These are phyloP conservation scores for Amphicarpaea edgeworthii DNA, from an alignment of 306 rosid genomes.

Conservation along the genomic window DNA sequence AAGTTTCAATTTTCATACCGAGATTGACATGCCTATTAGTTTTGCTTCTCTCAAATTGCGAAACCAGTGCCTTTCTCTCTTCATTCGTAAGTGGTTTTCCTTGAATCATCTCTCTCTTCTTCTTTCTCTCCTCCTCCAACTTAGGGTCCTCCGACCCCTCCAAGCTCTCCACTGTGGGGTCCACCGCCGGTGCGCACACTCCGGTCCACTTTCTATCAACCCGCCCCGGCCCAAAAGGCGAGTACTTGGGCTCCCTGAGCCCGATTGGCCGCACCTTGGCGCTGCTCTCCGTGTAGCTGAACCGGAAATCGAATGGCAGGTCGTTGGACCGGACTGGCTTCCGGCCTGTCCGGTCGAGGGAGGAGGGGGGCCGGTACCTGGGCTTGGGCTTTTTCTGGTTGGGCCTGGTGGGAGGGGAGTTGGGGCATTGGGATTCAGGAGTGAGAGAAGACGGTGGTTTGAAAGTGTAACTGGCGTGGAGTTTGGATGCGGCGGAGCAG, in stretches of 20 bases:
- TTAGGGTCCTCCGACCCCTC: slow-evolving; percentile 69
- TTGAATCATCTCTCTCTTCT: slow-evolving; percentile 63
- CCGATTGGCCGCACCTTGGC: slow-evolving; percentile 75
- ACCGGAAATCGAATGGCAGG: slow-evolving; percentile 86
- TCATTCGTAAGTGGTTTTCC: slow-evolving; percentile 69
- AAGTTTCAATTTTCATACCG: slow-evolving; percentile 53
- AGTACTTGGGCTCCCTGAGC: slow-evolving; percentile 72
- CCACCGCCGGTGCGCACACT: slow-evolving; percentile 86
- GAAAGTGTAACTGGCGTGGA: slow-evolving; percentile 74
- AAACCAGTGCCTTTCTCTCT: slow-evolving; percentile 76
- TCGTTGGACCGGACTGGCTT: slow-evolving; percentile 62
- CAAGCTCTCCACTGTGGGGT: slow-evolving; percentile 65
- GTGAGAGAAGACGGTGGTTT: slow-evolving; percentile 57
- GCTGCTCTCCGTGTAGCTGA: slow-evolving; percentile 87
- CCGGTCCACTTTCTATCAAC: slow-evolving; percentile 84
- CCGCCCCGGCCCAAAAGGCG: slow-evolving; percentile 85
- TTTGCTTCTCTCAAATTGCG: slow-evolving; percentile 65
- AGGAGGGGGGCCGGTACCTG: slow-evolving; percentile 72
- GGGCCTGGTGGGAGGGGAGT: slow-evolving; percentile 45
- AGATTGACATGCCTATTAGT: slow-evolving; percentile 84
- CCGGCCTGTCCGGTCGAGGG: slow-evolving; percentile 65
- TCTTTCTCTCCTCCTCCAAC: slow-evolving; percentile 70
- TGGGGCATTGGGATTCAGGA: slow-evolving; percentile 47
- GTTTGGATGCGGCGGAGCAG: slow-evolving; percentile 64
- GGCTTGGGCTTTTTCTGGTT: slow-evolving; percentile 62